phyloP scores from a whole-genome alignment of 1,139 yeast species.

The Candida sojae region DNA sequence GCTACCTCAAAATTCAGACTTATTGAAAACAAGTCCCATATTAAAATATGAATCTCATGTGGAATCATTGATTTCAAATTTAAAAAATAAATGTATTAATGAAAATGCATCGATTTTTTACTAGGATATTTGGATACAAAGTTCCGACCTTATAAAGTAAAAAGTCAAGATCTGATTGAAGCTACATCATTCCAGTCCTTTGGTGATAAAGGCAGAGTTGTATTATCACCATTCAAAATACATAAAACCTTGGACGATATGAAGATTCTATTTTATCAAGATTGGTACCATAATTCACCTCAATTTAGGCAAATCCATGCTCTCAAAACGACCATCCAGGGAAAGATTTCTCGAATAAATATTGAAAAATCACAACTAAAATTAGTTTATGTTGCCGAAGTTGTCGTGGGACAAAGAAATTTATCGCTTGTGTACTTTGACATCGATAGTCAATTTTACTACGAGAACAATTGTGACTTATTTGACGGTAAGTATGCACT shows the following conservation, averaged over 20 bases:
- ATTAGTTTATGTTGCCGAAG: slow-evolving; percentile 25
- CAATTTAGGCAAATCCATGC: slow-evolving; percentile 17
- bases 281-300: slow-evolving; percentile 37
- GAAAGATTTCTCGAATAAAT: not conserved
- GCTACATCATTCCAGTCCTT: slow-evolving; percentile 10
- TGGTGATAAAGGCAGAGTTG: slow-evolving; percentile 19
- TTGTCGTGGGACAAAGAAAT: slow-evolving; percentile 14
- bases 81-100: slow-evolving; percentile 26
- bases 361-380: slow-evolving; percentile 16
- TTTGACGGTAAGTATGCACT: slow-evolving; percentile 2
- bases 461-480: slow-evolving; percentile 4
- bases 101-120: slow-evolving; percentile 29
- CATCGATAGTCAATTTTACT: slow-evolving; percentile 18
- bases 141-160: slow-evolving; percentile 18
- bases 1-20: slow-evolving; percentile 33
- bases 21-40: slow-evolving; percentile 33
- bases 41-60: slow-evolving; percentile 36
- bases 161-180: slow-evolving; percentile 2
- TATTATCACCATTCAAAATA: slow-evolving; percentile 19
- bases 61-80: slow-evolving; percentile 24
- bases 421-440: slow-evolving; percentile 26
- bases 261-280: slow-evolving; percentile 35
- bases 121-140: slow-evolving; percentile 35
- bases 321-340: not conserved
- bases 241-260: slow-evolving; percentile 19